These are phyloP conservation scores for Smallanthus sonchifolius DNA, from an alignment of 129 eudicot genomes.

Conservation along the genomic window DNA sequence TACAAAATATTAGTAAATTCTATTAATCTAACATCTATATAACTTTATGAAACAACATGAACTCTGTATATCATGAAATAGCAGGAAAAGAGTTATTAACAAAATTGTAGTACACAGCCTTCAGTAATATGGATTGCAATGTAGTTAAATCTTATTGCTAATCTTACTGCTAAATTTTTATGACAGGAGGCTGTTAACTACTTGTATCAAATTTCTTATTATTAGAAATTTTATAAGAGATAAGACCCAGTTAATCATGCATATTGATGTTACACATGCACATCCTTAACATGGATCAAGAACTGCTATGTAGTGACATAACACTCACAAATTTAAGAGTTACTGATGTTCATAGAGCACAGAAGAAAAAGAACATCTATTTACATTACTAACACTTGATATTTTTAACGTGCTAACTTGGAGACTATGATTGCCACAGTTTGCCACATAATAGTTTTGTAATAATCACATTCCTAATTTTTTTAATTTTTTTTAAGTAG, in stretches of 20 bases:
- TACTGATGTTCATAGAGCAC: not conserved
- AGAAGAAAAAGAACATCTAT: not conserved
- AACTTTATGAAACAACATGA: not conserved
- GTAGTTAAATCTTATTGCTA: not conserved
- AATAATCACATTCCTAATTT: not conserved
- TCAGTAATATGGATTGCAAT: not conserved
- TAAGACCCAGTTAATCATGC: not conserved
- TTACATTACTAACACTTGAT: not conserved
- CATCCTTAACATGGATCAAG: not conserved
- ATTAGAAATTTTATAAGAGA: not conserved
- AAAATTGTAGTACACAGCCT: not conserved
- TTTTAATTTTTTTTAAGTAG: not conserved
- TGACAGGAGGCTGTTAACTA: not conserved
- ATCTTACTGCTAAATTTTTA: not conserved
- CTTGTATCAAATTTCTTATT: not conserved
- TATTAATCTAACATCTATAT: constrained; percentile 7
- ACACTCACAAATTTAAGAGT: not conserved
- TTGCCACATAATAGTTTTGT: not conserved
- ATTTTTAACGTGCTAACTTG: not conserved
- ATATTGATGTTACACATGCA: not conserved
- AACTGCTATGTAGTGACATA: not conserved
- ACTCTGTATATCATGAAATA: not conserved
- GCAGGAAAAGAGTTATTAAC: not conserved
- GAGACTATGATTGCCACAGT: not conserved
- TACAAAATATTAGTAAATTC: constrained; percentile 17